Conservation (phyloP, 345 rosid genomes). For the Psidium guajava region DNA sequence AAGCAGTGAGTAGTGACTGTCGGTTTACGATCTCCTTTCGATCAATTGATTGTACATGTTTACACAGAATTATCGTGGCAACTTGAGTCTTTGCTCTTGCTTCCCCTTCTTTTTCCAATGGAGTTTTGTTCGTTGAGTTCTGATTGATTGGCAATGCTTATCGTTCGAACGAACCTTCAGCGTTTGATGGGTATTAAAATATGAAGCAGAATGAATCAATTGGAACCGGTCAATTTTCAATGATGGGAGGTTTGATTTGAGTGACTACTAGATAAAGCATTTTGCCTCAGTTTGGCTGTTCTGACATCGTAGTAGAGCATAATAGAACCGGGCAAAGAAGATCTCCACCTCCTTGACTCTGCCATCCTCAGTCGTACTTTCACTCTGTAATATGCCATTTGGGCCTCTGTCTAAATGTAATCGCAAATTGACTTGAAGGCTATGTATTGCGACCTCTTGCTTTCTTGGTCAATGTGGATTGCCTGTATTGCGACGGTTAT, state of each 20-base stretch:
- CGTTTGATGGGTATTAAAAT: not conserved
- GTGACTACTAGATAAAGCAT: not conserved
- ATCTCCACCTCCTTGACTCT: not conserved
- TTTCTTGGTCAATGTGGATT: not conserved
- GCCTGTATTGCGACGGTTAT: not conserved
- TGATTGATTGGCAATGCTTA: not conserved
- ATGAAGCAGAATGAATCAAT: not conserved
- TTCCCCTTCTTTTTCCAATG: too few relatives aligned
- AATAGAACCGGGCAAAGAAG: not conserved
- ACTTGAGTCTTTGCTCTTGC: not conserved
- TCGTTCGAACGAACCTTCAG: not conserved
- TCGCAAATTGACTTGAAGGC: not conserved
- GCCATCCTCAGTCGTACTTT: accelerated
- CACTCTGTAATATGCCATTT: not conserved
- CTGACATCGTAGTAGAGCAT: not conserved
- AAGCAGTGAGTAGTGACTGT: not conserved
- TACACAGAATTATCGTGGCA: not conserved
- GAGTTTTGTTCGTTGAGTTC: too few relatives aligned
- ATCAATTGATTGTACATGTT: not conserved
- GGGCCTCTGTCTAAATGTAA: not conserved
- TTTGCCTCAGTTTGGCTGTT: not conserved
- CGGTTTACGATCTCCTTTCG: not conserved
- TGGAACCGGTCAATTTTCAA: not conserved
- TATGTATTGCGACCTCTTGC: not conserved
- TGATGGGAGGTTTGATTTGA: not conserved